A percentile compares a stretch with the other conserved stretches of the same genome.
phyloP scores from a whole-genome alignment of 306 rosid genomes.

The Cicer cuneatum region DNA sequence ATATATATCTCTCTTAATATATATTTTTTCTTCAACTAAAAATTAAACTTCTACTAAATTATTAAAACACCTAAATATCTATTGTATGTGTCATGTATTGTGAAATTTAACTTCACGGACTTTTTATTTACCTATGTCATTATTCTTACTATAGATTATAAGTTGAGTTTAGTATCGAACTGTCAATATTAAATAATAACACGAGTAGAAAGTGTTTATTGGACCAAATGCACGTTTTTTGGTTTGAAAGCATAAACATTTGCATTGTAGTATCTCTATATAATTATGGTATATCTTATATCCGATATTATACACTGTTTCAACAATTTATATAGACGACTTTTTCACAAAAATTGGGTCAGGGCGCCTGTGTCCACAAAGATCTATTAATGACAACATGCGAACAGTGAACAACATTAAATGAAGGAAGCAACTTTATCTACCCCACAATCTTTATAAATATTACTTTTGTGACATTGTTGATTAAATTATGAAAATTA shows the following conservation, averaged over 20 bases:
- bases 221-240: conserved; percentile 5
- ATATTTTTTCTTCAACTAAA: too few species aligned
- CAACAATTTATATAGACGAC: neutral
- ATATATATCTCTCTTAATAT: too few species aligned
- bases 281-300: too few species aligned
- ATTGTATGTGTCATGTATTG: neutral
- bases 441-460: too few species aligned
- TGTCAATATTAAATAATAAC: conserved; percentile 3
- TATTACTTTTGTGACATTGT: too few species aligned
- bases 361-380: neutral
- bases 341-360: neutral
- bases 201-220: conserved; percentile 23
- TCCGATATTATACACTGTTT: neutral
- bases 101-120: neutral
- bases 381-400: conserved; percentile 7
- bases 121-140: neutral
- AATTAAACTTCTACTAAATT: too few species aligned
- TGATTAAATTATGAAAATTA: too few species aligned
- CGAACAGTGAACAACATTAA: conserved; percentile 7
- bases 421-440: neutral
- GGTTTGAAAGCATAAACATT: neutral
- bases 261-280: too few species aligned
- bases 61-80: too few species aligned
- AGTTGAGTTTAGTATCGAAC: neutral
- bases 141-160: neutral